Base-by-base conservation (phyloP, 805 yeast species). In the Nadsonia fulvescens region DNA sequence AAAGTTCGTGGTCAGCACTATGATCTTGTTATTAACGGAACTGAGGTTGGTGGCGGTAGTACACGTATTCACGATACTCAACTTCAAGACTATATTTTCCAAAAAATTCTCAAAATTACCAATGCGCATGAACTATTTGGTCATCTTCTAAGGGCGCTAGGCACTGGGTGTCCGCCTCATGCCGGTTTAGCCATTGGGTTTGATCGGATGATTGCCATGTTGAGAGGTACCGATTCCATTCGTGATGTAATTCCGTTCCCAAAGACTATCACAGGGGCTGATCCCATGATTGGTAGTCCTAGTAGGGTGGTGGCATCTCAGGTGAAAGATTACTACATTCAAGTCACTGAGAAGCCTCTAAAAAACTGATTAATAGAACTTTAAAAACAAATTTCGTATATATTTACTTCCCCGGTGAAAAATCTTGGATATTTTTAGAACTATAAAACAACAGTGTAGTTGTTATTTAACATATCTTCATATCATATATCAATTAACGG, bases 241-340 rank as follows among this genome's bases (percentile, higher is more conserved):
- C 56, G 94, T 37, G 95, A 89, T 43, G 96, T 89, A 3, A 74
- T 89, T 33, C 93, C 96, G 1, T 89, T 89, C 47, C 99, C 99
- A 2, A 89, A 89, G 53, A 81, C 82, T 23, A 72, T 74, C 37
- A 65, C 76, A 6, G 98, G 99, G 2, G 53, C 69, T 1, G 99
- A 89, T 44, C 69, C 79, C 2, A 79, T 86, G 23, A 93, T 89
- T 5, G 75, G 67, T 5, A 72, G 91, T 34, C 99, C 99, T 3
- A 68, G 82, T 23, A 43, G 39, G 13, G 82, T 79, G 2, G 44
- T 58, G 3, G 54, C 57, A 8, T 46, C 45, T 3, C 61, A 62
- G 2, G 53, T 86, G 29, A 47, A 47, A 5, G 57, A 61, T 8
- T 83, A 83, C 43, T 58, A 63, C 32, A 46, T 75, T 8, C 36